Evolutionary conservation across 202 grass and related monocot species (phyloP), one percentile per base, ranked within the genome.

Genomic region (Brachypodium distachyon): DNA sequence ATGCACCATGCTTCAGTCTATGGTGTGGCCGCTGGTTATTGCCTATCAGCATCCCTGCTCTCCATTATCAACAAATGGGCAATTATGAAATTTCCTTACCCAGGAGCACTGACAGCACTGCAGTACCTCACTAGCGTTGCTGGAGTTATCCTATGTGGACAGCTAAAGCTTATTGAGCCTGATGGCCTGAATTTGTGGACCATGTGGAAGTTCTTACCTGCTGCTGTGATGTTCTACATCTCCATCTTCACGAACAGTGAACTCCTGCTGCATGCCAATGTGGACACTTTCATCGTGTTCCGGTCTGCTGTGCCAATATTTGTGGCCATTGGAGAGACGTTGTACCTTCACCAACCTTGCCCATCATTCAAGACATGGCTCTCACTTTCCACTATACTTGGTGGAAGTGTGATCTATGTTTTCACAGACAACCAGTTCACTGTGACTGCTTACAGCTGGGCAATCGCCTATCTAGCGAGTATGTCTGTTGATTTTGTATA

Each of bases 1-100:
- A 12, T 93, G 50, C 89, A 89, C 17, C 93, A 92, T 58, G 84
- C 66, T 56, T 96, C 93, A 14, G 77, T 90, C 21, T 96, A 96
- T 78, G 93, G 89, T 47, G 84, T 96, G 47, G 93, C 85, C 78
- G 87, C 85, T 60, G 93, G 93, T 36, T 97, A 97, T 56, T 91
- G 88, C 52, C 64, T 97, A 21, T 97, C 90, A 9, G 90, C 93
- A 41, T 91, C 90, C 46, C 55, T 97, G 51, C 88, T 97, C 22
- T 93, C 90, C 71, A 97, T 97, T 72, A 93, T 97, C 80, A 97
- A 97, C 83, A 97, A 97, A 97, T 97, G 87, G 87, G 93, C 93
- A 57, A 0, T 97, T 79, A 97, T 82, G 79, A 93, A 97, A 72
- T 97, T 97, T 85, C 87, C 87, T 5, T 97, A 97, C 76, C 93